Percentiles rank a stretch among this genome's conserved stretches.
Conservation (phyloP, 2,329 filamentous ascomycete genomes). For the Penicillium crustosum region DNA sequence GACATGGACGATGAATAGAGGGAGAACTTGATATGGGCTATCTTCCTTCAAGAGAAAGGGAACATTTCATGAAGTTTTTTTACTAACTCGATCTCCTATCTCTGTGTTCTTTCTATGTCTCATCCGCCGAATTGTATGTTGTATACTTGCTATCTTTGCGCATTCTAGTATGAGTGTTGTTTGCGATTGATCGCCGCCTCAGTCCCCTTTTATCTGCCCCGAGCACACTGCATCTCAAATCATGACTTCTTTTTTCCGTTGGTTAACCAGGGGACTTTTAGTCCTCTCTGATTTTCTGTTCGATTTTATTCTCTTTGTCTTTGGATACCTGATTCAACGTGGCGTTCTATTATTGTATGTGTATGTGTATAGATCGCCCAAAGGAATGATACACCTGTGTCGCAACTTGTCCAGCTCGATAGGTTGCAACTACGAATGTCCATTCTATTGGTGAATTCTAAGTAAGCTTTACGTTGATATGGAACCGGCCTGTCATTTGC, state of each 20-base stretch:
- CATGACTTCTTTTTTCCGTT: slow-evolving; percentile 8
- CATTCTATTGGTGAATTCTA: not conserved
- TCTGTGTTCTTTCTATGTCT: slow-evolving; percentile 10
- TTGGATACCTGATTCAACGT: slow-evolving; percentile 5
- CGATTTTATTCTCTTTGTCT: not conserved
- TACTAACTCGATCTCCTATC: slow-evolving; percentile 8
- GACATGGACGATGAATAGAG: slow-evolving; percentile 45
- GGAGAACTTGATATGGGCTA: not conserved
- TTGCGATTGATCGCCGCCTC: slow-evolving; percentile 9
- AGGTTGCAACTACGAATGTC: not conserved
- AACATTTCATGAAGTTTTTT: not conserved
- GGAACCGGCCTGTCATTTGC: not conserved
- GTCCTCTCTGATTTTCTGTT: not conserved
- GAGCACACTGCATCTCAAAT: slow-evolving; percentile 11
- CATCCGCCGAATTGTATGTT: slow-evolving; percentile 11
- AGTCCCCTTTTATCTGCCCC: slow-evolving; percentile 7
- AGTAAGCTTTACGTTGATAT: not conserved
- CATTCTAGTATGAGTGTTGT: slow-evolving; percentile 14
- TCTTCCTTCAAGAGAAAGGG: not conserved
- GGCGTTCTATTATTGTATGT: slow-evolving; percentile 3
- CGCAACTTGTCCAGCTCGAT: not conserved
- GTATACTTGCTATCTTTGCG: slow-evolving; percentile 10
- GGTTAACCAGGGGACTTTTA: not conserved
- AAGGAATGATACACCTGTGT: not conserved
- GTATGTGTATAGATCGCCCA: slow-evolving; percentile 3